Evolutionary conservation across 140 eudicot species (phyloP).

Genomic region (Senecio squalidus): DNA sequence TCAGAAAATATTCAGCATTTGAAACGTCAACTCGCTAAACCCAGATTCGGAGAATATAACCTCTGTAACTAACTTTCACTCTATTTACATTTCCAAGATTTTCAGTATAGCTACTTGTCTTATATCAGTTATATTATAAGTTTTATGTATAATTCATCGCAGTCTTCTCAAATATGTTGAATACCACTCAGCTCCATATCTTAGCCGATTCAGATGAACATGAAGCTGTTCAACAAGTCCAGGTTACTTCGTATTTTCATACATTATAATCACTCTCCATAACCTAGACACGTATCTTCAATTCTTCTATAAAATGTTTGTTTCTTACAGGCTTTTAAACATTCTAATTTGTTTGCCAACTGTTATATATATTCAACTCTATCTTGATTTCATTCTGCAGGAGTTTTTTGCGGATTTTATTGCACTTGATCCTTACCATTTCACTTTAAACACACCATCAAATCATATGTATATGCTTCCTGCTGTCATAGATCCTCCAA

Average conservation of each 20-base stretch:
- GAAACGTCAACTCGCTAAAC: constrained; percentile 85
- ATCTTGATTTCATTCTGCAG: constrained; percentile 36
- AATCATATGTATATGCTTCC: constrained; percentile 95
- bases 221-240: constrained; percentile 96
- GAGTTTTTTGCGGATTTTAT: constrained; percentile 94
- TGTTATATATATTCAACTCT: too few relatives aligned
- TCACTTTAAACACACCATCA: constrained; percentile 62
- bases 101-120: not conserved
- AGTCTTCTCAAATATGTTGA: constrained; percentile 94
- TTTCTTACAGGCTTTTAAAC: not conserved
- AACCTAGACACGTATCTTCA: not conserved
- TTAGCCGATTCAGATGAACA: constrained; percentile 97
- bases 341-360: too few relatives aligned
- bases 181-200: constrained; percentile 88
- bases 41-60: constrained; percentile 95
- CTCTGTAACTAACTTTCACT: constrained; percentile 80
- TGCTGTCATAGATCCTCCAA: constrained; percentile 81
- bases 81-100: too few relatives aligned
- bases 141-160: constrained; percentile 22
- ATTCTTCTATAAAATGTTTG: constrained; percentile 1
- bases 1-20: constrained; percentile 68
- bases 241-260: constrained; percentile 38
- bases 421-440: constrained; percentile 79
- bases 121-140: not conserved
- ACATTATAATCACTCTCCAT: not conserved